Base-by-base conservation (phyloP, 257 asterid species). In the Penstemon barbatus region DNA sequence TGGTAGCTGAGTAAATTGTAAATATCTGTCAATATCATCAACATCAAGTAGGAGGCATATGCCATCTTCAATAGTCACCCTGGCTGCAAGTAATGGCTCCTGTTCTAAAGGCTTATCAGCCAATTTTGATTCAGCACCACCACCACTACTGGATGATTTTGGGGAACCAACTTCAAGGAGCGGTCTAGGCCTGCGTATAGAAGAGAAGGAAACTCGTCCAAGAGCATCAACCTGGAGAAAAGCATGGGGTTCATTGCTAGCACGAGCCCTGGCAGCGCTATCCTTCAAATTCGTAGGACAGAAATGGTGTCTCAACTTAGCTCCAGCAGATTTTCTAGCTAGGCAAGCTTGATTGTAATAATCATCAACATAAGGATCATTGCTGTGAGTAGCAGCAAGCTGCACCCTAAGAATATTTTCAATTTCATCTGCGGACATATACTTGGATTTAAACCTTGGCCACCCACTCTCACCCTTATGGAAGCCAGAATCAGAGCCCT, bases 81-180 rank as follows among this genome's bases (percentile, higher is more conserved):
- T 84, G 56, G 97, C 99, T 15, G 96, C 99, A 71, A 93, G 97
- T 94, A 93, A 83, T 7, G 99, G 99, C 77, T 93, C 99, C 80
- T 89, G 96, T 45, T 93, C 99, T 80, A 93, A 76, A 66, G 97
- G 97, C 86, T 89, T 90, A 82, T 88, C 89, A 25, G 71, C 61
- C 43, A 77, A 40, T 78, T 85, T 85, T 36, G 82, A 83, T 41
- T 89, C 96, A 41, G 71, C 61, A 51, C 69, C 77, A 74, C 69
- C 77, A 74, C 76, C 78, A 62, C 60, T 71, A 53, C 68, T 71
- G 12, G 87, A 72, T 53, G 96, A 83, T 65, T 76, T 85, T 18
- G 91, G 81, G 48, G 90, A 76, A 61, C 91, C 99, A 7, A 93
- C 89, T 87, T 90, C 97, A 69, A 93, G 95, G 65, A 90, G 95